phyloP scores from a whole-genome alignment of 1,284 basidiomycete genomes.

The Ceratobasidium sp. region DNA sequence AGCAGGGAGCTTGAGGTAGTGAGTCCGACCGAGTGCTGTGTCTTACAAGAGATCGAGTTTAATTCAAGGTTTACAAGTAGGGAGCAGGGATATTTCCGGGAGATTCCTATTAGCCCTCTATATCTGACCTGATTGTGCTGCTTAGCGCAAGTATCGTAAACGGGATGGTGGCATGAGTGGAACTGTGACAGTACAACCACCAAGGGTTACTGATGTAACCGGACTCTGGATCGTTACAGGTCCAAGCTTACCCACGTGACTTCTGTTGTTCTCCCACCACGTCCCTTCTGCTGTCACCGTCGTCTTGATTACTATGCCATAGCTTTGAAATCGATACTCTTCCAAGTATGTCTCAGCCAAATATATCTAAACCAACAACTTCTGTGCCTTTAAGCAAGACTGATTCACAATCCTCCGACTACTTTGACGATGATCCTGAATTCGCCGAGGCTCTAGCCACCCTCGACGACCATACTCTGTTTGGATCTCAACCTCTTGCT shows the following conservation, averaged over 20 bases:
- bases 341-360: constrained; percentile 15
- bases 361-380: neutral
- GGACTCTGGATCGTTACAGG: neutral
- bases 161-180: no score
- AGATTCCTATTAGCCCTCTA: no score
- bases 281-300: neutral
- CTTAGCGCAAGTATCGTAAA: no score
- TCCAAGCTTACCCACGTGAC: constrained; percentile 19
- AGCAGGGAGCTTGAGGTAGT: no score
- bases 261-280: constrained; percentile 21
- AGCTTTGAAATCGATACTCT: neutral
- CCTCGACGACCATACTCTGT: constrained; percentile 26
- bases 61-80: no score
- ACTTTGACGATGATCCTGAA: constrained; percentile 43
- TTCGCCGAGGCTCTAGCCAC: constrained; percentile 29
- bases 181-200: no score
- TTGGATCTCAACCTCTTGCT: constrained; percentile 37
- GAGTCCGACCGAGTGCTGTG: no score
- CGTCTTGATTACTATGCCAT: neutral
- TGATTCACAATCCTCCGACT: constrained; percentile 32
- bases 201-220: neutral
- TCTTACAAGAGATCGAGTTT: no score
- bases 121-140: no score
- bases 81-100: no score
- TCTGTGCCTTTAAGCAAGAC: constrained; percentile 8